phyloP scores from a whole-genome alignment of 441 rosid species.

The Geranium incanum region DNA sequence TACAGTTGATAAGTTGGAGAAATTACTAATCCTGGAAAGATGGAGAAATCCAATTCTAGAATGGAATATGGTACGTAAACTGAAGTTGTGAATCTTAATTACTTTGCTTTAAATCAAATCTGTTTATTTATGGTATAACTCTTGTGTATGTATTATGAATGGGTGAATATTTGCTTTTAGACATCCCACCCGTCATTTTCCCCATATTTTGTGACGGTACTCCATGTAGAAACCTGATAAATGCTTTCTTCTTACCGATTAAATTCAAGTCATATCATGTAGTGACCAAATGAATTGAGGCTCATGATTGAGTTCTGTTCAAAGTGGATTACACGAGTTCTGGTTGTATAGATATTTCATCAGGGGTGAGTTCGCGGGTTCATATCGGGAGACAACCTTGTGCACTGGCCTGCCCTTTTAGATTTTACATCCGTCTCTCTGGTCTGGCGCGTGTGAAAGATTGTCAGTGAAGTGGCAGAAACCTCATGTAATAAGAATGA shows the following conservation, averaged over 20 bases:
- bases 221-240: neutral
- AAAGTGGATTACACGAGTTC: too few species aligned
- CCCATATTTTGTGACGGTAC: neutral
- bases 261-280: neutral
- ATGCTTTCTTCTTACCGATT: neutral
- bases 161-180: neutral
- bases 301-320: neutral
- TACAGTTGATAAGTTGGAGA: constrained; percentile 51
- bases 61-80: constrained; percentile 33
- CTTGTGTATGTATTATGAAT: neutral
- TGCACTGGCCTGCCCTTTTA: too few species aligned
- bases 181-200: neutral
- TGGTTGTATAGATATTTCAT: too few species aligned
- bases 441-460: too few species aligned
- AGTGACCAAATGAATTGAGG: neutral
- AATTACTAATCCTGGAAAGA: constrained; percentile 27
- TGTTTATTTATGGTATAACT: neutral
- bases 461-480: too few species aligned
- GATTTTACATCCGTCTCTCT: too few species aligned
- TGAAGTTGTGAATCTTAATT: constrained; percentile 10
- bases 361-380: too few species aligned
- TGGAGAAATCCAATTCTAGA: constrained; percentile 56
- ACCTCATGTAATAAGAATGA: too few species aligned
- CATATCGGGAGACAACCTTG: too few species aligned
- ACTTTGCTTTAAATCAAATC: neutral